Evolutionary conservation across 2,329 filamentous ascomycete species (phyloP), one percentile per base, ranked within the genome.

Genomic region (Arthrobotrys conoides): DNA sequence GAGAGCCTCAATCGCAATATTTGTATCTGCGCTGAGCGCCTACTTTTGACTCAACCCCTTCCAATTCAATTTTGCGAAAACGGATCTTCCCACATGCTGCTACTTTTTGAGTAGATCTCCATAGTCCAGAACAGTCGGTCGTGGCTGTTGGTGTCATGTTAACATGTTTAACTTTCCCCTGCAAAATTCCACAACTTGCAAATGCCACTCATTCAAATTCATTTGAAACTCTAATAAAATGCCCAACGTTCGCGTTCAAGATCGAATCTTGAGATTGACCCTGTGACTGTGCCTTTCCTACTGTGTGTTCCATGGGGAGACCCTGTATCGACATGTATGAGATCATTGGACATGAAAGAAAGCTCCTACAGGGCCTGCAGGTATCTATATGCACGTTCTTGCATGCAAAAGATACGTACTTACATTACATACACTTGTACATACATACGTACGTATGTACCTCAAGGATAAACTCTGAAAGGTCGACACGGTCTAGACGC

Each of bases 401-500:
- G 70, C 63, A 67, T 48, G 49, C 61, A 36, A 57, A 61, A 66
- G 22, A 41, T 66, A 66, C 61, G 67, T 44, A 59, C 33, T 3
- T 51, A 33, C 57, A 16, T 33, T 16, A 30, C 27, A 30, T 6
- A 30, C 27, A 30, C 27, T 3, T 30, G 67, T 44, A 59, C 33
- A 14, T 51, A 30, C 27, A 30, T 30, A 33, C 57, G 6, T 30
- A 16, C 20, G 27, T 57, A 53, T 20, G 22, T 71, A 22, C 27
- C 36, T 49, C 30, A 20, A 41, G 46, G 59, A 63, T 57, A 46
- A 59, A 59, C 30, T 41, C n/a, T 59, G 18, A 16, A 24, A 18
- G 70, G 70, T 73, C 63, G 66, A 73, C 51, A 57, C 27, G 61
- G 70, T 73, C 70, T 73, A 73, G 70, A 73, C 20, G 61, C 61